phyloP scores from a whole-genome alignment of 177 flowering plant genomes.

The Tripterygium wilfordii region DNA sequence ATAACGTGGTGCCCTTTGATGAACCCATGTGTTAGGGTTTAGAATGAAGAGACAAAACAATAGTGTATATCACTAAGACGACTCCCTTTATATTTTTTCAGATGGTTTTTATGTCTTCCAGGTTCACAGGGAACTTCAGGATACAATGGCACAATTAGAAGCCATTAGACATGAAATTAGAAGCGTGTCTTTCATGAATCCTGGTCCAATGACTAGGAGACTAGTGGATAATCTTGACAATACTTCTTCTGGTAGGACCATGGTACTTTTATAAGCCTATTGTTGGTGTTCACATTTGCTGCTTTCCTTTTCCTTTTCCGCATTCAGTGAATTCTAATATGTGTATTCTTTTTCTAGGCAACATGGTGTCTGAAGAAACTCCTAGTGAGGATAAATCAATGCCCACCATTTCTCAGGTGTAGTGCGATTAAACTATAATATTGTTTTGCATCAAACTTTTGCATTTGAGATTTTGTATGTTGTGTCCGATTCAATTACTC shows the following conservation, averaged over 20 bases:
- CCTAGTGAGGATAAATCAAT: too few relatives aligned
- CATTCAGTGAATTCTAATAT: too few relatives aligned
- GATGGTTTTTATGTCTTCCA: slow-evolving; percentile 15
- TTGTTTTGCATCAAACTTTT: too few relatives aligned
- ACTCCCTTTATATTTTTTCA: background rate
- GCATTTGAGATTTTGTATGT: background rate
- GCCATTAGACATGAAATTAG: slow-evolving; percentile 87
- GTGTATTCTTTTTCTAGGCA: too few relatives aligned
- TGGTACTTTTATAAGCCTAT: slow-evolving; percentile 15
- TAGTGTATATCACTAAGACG: background rate
- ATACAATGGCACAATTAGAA: slow-evolving; percentile 75
- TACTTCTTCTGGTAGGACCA: slow-evolving; percentile 13
- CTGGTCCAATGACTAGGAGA: slow-evolving; percentile 68
- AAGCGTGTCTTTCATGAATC: slow-evolving; percentile 65
- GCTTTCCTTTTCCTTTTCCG: background rate
- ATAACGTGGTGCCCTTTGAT: too few relatives aligned
- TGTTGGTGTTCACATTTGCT: background rate
- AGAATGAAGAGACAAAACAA: too few relatives aligned
- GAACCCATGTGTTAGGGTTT: too few relatives aligned
- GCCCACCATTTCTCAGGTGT: too few relatives aligned
- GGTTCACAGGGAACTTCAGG: slow-evolving; percentile 96
- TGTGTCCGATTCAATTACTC: background rate
- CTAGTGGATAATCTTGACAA: slow-evolving; percentile 39
- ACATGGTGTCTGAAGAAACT: too few relatives aligned
- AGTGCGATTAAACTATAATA: too few relatives aligned